These are phyloP conservation scores for Kodamaea jinghongensis DNA, from an alignment of 805 yeast species.

Conservation along the genomic window DNA sequence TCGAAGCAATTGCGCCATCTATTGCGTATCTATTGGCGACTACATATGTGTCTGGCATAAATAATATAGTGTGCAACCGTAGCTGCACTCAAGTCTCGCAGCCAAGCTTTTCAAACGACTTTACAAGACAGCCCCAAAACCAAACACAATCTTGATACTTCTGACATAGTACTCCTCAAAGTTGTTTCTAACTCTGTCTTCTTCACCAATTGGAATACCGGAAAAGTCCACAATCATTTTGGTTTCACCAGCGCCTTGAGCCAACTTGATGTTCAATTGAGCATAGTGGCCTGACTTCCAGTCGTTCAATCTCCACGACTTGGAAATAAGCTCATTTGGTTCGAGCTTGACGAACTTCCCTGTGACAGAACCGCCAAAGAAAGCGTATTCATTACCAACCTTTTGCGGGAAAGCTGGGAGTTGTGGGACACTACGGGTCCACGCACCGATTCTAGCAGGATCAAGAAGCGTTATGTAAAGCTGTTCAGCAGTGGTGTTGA, in stretches of 20 bases:
- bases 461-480: slow-evolving; percentile 74
- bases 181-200: slow-evolving; percentile 78
- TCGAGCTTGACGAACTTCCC: slow-evolving; percentile 65
- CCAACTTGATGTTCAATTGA: slow-evolving; percentile 58
- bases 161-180: slow-evolving; percentile 88
- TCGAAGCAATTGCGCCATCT: too few relatives aligned
- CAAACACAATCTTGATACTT: slow-evolving; percentile 88
- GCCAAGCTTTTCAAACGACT: neutral
- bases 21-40: too few relatives aligned
- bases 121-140: slow-evolving; percentile 88
- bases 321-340: slow-evolving; percentile 57
- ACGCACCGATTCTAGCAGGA: slow-evolving; percentile 77
- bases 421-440: slow-evolving; percentile 76
- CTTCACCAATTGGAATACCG: slow-evolving; percentile 95
- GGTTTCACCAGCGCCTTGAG: slow-evolving; percentile 83
- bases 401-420: slow-evolving; percentile 48
- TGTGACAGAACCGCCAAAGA: slow-evolving; percentile 85
- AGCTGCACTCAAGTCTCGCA: too few relatives aligned
- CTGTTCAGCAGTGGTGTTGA: slow-evolving; percentile 87
- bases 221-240: slow-evolving; percentile 71
- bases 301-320: slow-evolving; percentile 82
- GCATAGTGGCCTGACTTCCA: slow-evolving; percentile 91
- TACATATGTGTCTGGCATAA: too few relatives aligned
- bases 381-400: slow-evolving; percentile 60
- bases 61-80: too few relatives aligned